These are phyloP conservation scores for Talaromyces trachyspermus DNA, from an alignment of 495 filamentous ascomycete species.

Conservation along the genomic window DNA sequence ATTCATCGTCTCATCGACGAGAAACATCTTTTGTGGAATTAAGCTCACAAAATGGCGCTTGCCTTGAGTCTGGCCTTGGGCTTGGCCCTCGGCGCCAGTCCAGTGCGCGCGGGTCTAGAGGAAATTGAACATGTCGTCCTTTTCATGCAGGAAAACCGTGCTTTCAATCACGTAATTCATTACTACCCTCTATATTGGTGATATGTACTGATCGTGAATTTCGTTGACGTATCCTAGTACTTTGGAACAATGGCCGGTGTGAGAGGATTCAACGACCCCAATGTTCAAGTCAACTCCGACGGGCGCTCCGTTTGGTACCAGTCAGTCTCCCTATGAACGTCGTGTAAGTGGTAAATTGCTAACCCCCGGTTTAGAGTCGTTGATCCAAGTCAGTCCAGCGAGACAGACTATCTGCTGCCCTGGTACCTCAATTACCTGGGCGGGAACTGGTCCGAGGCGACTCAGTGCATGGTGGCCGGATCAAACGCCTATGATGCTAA, in stretches of 20 bases:
- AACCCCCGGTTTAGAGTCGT: constrained; percentile 12
- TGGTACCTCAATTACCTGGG: constrained; percentile 48
- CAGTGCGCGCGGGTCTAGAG: constrained; percentile 28
- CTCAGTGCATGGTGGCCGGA: constrained; percentile 48
- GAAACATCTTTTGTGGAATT: neutral
- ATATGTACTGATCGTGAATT: no score
- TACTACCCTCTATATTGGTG: no score
- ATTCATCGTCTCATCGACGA: neutral
- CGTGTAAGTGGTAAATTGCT: no score
- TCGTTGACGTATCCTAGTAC: no score
- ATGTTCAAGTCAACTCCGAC: constrained; percentile 44
- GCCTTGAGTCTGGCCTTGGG: constrained; percentile 13
- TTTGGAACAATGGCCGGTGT: constrained; percentile 51
- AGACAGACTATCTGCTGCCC: constrained; percentile 36
- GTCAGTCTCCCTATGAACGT: constrained; percentile 17
- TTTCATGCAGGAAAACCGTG: constrained; percentile 51
- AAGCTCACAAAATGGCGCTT: constrained; percentile 12
- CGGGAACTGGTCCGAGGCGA: constrained; percentile 38
- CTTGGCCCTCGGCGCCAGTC: constrained; percentile 15
- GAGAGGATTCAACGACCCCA: constrained; percentile 50
- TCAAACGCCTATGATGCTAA: constrained; percentile 45
- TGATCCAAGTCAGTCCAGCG: constrained; percentile 16
- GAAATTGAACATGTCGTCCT: constrained; percentile 52
- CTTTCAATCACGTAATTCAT: constrained; percentile 25
- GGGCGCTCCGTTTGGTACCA: constrained; percentile 42